Evolutionary conservation across 768 basidiomycete species (phyloP).

Genomic region (Lactarius sp.): DNA sequence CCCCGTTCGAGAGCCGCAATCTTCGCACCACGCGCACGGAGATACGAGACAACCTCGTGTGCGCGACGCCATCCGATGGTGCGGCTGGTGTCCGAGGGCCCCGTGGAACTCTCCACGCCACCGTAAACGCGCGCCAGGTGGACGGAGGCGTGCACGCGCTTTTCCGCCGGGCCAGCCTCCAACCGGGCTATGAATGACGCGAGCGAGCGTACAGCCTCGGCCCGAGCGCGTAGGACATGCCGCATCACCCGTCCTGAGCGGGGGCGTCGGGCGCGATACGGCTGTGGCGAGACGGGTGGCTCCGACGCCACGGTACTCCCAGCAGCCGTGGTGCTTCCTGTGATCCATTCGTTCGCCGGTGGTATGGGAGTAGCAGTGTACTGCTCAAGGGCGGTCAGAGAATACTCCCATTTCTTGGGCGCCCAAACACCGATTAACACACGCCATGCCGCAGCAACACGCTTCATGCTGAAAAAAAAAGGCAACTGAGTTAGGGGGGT

Average conservation of each 20-base stretch:
- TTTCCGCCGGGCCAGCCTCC: slow-evolving; percentile 39
- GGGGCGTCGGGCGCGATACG: slow-evolving; percentile 41
- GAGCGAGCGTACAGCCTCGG: slow-evolving; percentile 73
- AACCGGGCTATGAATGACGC: slow-evolving; percentile 68
- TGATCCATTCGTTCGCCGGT: slow-evolving; percentile 68
- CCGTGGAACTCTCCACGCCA: slow-evolving; percentile 34
- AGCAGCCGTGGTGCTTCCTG: slow-evolving; percentile 36
- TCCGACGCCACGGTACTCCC: slow-evolving; percentile 28
- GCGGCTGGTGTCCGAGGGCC: slow-evolving; percentile 30
- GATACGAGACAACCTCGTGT: slow-evolving; percentile 65
- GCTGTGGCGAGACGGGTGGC: slow-evolving; percentile 15
- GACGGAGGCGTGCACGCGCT: slow-evolving; percentile 44
- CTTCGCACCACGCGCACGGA: slow-evolving; percentile 68
- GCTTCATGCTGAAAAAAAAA: slow-evolving; percentile 52
- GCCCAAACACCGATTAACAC: slow-evolving; percentile 95
- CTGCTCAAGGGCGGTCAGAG: slow-evolving; percentile 63
- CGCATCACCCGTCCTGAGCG: slow-evolving; percentile 82
- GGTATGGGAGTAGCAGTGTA: slow-evolving; percentile 66
- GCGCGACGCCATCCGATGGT: slow-evolving; percentile 55
- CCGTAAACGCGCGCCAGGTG: slow-evolving; percentile 46
- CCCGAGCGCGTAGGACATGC: slow-evolving; percentile 83
- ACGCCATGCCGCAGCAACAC: slow-evolving; percentile 89
- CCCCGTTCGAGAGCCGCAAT: slow-evolving; percentile 47
- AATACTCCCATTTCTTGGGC: slow-evolving; percentile 78
- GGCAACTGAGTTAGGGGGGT: slow-evolving; percentile 7